phyloP scores from a whole-genome alignment of 805 yeast species.

The Ogataea corticis region DNA sequence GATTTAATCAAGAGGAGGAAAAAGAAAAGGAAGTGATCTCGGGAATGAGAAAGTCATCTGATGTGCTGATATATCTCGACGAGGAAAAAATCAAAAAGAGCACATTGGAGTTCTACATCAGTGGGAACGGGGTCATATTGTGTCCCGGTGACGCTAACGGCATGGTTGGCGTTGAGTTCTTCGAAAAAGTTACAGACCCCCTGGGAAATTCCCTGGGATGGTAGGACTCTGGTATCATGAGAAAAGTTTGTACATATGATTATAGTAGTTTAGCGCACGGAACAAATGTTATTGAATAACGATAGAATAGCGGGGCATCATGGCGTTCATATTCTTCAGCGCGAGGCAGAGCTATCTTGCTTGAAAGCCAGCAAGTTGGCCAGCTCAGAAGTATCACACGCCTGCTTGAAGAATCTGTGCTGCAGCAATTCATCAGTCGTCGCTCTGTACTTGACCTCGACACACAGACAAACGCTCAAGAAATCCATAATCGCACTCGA shows the following conservation, averaged over 20 bases:
- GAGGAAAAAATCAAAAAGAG: constrained; percentile 46
- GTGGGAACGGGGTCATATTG: constrained; percentile 75
- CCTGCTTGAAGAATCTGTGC: constrained; percentile 68
- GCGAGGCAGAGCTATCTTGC: constrained; percentile 16
- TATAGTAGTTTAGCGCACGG: too few relatives aligned
- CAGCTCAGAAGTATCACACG: constrained; percentile 60
- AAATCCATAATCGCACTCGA: constrained; percentile 81
- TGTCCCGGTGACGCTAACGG: constrained; percentile 64
- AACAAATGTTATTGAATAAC: too few relatives aligned
- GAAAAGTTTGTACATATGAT: too few relatives aligned
- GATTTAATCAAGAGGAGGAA: constrained; percentile 13
- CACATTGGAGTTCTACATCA: constrained; percentile 53
- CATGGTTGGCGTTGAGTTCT: constrained; percentile 43
- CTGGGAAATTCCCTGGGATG: constrained; percentile 15
- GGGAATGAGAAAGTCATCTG: constrained; percentile 67
- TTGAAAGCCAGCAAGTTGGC: constrained; percentile 51
- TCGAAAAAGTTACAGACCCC: constrained; percentile 34
- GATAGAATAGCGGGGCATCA: too few relatives aligned
- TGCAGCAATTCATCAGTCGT: constrained; percentile 82
- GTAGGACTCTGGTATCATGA: too few relatives aligned
- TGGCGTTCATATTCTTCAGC: background rate
- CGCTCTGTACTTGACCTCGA: constrained; percentile 90
- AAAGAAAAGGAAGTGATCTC: constrained; percentile 50
- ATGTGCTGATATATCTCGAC: constrained; percentile 65
- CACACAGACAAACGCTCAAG: constrained; percentile 87